A percentile compares a stretch with the other conserved stretches of the same genome.
Conservation (phyloP, 306 rosid species). For the Oemleria cerasiformis region DNA sequence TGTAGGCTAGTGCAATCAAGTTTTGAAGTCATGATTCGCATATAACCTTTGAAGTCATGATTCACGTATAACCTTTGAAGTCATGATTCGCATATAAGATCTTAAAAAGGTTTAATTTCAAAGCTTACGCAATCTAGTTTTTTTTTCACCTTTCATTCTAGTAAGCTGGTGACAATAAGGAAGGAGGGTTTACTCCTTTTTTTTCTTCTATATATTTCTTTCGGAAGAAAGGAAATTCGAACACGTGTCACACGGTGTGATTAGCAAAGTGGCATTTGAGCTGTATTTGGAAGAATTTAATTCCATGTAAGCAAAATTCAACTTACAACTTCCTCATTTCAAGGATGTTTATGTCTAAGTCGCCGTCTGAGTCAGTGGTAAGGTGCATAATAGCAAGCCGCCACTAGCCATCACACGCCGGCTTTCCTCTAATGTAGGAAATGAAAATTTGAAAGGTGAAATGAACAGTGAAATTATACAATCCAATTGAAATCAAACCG, state of each 20-base stretch:
- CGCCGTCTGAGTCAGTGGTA: no score
- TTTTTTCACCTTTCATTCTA: no score
- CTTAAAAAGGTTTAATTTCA: no score
- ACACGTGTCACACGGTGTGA: not conserved
- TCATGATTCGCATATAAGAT: no score
- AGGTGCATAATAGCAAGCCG: no score
- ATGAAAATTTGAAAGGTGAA: not conserved
- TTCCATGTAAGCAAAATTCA: not conserved
- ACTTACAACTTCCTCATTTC: not conserved
- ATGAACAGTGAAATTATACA: slow-evolving; percentile 13
- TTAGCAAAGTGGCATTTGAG: not conserved
- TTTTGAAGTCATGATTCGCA: no score
- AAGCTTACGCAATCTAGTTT: not conserved
- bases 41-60: no score
- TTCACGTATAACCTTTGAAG: no score
- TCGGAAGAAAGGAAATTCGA: not conserved
- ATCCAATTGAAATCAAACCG: no score
- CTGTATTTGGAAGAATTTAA: not conserved
- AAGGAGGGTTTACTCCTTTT: no score
- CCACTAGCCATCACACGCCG: not conserved
- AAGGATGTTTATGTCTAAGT: not conserved
- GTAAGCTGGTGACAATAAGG: no score
- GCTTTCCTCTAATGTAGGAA: not conserved
- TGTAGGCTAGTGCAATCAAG: no score
- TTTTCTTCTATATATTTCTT: not conserved